phyloP scores from a whole-genome alignment of 2,329 filamentous ascomycete genomes.

The Juglanconis sp. region DNA sequence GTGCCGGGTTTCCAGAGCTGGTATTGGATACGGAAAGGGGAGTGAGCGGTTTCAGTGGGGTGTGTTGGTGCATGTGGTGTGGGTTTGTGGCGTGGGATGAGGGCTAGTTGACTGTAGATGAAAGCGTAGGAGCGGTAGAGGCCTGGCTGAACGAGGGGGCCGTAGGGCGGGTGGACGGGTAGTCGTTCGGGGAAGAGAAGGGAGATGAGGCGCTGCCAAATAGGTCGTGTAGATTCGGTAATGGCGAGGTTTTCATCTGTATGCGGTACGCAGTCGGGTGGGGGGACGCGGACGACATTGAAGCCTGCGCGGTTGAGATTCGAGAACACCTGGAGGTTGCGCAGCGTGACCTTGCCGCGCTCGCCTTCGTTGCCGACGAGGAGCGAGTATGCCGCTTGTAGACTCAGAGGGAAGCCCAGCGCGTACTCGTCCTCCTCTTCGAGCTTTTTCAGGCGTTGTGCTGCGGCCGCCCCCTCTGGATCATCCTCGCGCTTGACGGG shows the following conservation, averaged over 20 bases:
- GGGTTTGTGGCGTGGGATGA: conserved; percentile 70
- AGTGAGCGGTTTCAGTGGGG: conserved; percentile 31
- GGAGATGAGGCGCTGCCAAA: conserved; percentile 55
- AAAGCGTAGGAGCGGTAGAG: conserved; percentile 64
- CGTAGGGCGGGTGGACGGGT: conserved; percentile 35
- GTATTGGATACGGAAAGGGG: conserved; percentile 70
- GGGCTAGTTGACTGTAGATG: conserved; percentile 72
- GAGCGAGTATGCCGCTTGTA: conserved; percentile 85
- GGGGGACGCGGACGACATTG: conserved; percentile 68
- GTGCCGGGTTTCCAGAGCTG: conserved; percentile 75
- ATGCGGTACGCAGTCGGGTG: conserved; percentile 5
- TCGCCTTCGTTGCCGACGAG: conserved; percentile 70
- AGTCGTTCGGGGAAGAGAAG: conserved; percentile 34
- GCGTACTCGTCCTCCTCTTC: conserved; percentile 49
- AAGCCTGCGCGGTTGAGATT: conserved; percentile 82
- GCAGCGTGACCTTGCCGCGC: conserved; percentile 60
- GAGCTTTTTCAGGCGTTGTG: conserved; percentile 23
- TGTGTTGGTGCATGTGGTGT: conserved; percentile 23
- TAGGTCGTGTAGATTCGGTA: conserved; percentile 18
- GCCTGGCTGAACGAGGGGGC: conserved; percentile 61
- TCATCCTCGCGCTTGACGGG: conserved; percentile 26
- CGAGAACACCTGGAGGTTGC: conserved; percentile 84
- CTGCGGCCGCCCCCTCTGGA: conserved; percentile 18
- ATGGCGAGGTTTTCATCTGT: conserved; percentile 10
- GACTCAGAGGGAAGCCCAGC: conserved; percentile 75